Evolutionary conservation across 306 rosid species (phyloP), one percentile per base, ranked within the genome.

Genomic region (Prunus campanulata): DNA sequence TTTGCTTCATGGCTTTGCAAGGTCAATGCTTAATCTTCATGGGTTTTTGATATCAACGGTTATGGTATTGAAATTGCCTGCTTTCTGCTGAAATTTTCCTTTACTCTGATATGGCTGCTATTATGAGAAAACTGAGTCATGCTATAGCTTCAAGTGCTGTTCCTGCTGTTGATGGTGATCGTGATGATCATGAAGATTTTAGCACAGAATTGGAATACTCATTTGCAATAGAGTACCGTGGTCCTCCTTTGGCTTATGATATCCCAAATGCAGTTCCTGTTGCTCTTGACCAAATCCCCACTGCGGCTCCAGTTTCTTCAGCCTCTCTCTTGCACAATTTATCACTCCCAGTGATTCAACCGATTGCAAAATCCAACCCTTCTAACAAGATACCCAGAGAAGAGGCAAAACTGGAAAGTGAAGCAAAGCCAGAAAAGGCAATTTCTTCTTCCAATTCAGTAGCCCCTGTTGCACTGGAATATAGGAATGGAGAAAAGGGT

Each of bases 201-300:
- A 72, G 50, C 44, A 12, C 46, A n/a, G 77, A 73, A 18, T 18
- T 75, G 57, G 96, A 93, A 25, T 93, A 82, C 69, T 91, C 98
- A 9, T 82, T 93, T 77, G 96, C 98, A 13, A 59, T 77, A 14
- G 90, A 83, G 75, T 93, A 93, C 70, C 39, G 14, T 78, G 98
- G 98, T 11, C 91, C 94, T 75, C 83, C 90, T 52, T 22, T 89
- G 14, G 27, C 66, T 49, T 71, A 81, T 70, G 85, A 78, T 1
- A 78, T 93, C 80, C 98, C 98, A 22, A 83, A 86, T 68, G 85
- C 78, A 2, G 20, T 56, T 66, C 88, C 96, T 54, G 82, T 93
- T 59, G 79, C 82, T 68, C 66, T 86, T 72, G 75, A 84, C 46
- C 82, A 79, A 25, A 80, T 93, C 70, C 90, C 91, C 5, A 59